Conservation (phyloP, 1,139 yeast species). For the Saccharomyces pastorianus region DNA sequence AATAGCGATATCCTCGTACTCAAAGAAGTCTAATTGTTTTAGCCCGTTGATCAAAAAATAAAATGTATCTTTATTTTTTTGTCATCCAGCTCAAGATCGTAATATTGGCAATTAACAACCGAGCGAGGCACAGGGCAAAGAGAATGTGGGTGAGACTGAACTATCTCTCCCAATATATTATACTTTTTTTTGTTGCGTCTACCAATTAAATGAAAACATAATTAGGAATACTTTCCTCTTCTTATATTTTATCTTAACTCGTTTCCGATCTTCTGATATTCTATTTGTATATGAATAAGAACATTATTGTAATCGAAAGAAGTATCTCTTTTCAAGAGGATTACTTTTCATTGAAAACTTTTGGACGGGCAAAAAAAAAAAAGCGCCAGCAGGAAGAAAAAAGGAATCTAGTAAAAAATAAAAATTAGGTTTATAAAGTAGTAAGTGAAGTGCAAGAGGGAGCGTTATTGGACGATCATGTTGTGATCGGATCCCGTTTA, state of each 20-base stretch:
- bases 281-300: not conserved
- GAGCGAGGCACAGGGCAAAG: constrained; percentile 37
- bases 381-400: not conserved
- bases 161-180: not conserved
- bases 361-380: not conserved
- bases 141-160: not conserved
- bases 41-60: constrained; percentile 43
- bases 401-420: not conserved
- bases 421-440: not conserved
- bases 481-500: not conserved
- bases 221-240: not conserved
- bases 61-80: constrained; percentile 4
- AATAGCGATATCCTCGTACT: constrained; percentile 65
- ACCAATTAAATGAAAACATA: not conserved
- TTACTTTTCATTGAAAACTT: not conserved
- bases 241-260: not conserved
- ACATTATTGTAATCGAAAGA: not conserved
- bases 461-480: not conserved
- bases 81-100: constrained; percentile 41
- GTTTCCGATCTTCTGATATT: not conserved
- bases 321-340: not conserved
- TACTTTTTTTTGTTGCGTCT: not conserved
- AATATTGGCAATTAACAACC: constrained; percentile 20
- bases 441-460: not conserved
- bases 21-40: constrained; percentile 52